Percentiles rank a stretch among this genome's conserved stretches.
These are phyloP conservation scores for Lactifluus pinguis DNA, from an alignment of 768 basidiomycete genomes.

Conservation along the genomic window DNA sequence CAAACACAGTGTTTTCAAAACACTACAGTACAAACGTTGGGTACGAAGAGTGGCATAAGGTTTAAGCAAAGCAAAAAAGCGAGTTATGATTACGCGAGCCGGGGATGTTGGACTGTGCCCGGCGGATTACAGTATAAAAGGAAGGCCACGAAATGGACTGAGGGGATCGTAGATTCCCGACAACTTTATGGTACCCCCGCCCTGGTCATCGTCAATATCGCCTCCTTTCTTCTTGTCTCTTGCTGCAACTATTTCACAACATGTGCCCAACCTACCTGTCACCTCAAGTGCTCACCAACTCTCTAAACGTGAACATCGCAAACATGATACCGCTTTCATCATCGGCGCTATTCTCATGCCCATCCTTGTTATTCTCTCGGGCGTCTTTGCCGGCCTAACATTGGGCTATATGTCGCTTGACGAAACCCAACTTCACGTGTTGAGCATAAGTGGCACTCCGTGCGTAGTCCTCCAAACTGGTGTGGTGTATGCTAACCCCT, in stretches of 20 bases:
- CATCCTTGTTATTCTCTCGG: slow-evolving; percentile 71
- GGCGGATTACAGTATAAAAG: not conserved
- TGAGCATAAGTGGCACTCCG: slow-evolving; percentile 79
- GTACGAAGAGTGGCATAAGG: too few relatives aligned
- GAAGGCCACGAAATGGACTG: not conserved
- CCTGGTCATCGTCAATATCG: slow-evolving; percentile 4
- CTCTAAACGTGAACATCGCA: slow-evolving; percentile 25
- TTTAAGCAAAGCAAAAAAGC: too few relatives aligned
- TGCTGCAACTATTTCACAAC: slow-evolving; percentile 17
- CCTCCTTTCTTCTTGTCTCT: slow-evolving; percentile 16
- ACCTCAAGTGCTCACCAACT: slow-evolving; percentile 20
- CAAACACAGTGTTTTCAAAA: too few relatives aligned
- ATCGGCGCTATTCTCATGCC: slow-evolving; percentile 60
- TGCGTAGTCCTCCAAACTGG: slow-evolving; percentile 30
- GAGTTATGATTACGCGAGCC: too few relatives aligned
- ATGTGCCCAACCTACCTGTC: slow-evolving; percentile 14
- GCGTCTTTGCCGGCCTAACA: slow-evolving; percentile 86
- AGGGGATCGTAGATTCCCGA: not conserved
- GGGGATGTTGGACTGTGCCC: too few relatives aligned
- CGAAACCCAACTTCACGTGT: slow-evolving; percentile 82
- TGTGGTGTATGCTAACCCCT: slow-evolving; percentile 7
- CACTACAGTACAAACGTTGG: too few relatives aligned
- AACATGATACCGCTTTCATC: slow-evolving; percentile 27
- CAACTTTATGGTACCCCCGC: slow-evolving; percentile 19
- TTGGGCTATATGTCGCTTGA: slow-evolving; percentile 91